A percentile compares a stretch with the other conserved stretches of the same genome.
These are phyloP conservation scores for Trametes coccinea DNA, from an alignment of 768 basidiomycete genomes.

Conservation along the genomic window DNA sequence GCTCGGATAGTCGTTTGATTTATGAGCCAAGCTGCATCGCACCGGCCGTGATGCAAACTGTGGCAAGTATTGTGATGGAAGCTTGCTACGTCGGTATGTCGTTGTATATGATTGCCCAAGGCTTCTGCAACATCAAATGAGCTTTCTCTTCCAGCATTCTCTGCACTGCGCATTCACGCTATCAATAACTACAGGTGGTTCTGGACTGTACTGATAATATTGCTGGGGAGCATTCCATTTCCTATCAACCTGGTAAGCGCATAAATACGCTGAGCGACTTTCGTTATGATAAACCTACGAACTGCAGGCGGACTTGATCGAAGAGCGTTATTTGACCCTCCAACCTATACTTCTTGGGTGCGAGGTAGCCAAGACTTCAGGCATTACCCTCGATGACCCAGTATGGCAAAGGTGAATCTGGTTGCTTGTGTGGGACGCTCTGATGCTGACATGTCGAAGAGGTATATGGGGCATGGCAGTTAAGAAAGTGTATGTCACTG, in stretches of 20 bases:
- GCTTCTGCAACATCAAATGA: not conserved
- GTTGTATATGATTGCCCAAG: not conserved
- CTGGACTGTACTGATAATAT: constrained; percentile 2
- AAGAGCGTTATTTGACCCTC: not conserved
- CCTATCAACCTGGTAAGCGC: constrained; percentile 4
- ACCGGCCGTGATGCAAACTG: not conserved
- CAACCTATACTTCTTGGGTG: not conserved
- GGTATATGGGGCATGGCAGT: not conserved
- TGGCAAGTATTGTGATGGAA: not conserved
- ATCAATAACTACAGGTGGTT: constrained; percentile 11
- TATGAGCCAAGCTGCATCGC: not conserved
- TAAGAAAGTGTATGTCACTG: too few relatives aligned
- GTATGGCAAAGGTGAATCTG: too few relatives aligned
- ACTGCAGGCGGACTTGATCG: not conserved
- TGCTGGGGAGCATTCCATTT: not conserved
- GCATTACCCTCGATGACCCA: not conserved
- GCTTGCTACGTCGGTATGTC: not conserved
- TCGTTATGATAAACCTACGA: not conserved
- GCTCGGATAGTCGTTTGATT: not conserved
- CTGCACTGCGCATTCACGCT: constrained; percentile 9
- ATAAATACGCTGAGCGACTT: too few relatives aligned
- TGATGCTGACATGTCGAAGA: too few relatives aligned
- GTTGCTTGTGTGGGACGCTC: not conserved
- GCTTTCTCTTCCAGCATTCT: not conserved
- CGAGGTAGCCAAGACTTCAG: not conserved